Evolutionary conservation across 169 alveolate species (phyloP).

Genomic region (Besnoitia besnoiti): DNA sequence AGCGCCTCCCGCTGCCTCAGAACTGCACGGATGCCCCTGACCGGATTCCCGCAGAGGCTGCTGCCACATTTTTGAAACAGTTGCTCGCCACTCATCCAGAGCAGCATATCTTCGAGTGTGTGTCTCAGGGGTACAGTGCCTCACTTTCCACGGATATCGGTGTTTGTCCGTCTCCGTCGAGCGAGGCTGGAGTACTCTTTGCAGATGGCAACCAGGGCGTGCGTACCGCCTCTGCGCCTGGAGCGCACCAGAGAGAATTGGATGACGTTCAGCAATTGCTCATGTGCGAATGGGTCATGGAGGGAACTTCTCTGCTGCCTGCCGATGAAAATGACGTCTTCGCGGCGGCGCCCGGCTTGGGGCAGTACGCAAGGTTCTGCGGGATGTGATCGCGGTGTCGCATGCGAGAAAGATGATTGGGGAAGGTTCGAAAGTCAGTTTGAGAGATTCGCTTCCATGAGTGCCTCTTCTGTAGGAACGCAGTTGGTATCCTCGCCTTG

Average conservation of each 20-base stretch:
- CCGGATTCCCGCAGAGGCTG: neutral
- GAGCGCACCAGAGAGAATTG: neutral
- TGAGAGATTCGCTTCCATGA: neutral
- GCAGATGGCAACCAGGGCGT: neutral
- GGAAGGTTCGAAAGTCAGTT: neutral
- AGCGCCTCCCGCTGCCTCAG: neutral
- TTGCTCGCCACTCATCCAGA: neutral
- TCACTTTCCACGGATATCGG: neutral
- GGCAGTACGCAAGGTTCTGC: neutral
- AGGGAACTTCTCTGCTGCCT: neutral
- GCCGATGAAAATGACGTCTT: neutral
- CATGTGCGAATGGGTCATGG: neutral
- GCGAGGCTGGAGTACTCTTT: neutral
- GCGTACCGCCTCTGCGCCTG: neutral
- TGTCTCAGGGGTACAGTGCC: neutral
- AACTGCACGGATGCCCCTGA: neutral
- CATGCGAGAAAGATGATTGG: too few species aligned
- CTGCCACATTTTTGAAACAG: neutral
- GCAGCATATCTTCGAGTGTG: neutral
- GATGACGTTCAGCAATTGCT: neutral
- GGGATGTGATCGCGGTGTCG: too few species aligned
- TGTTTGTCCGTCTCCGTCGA: neutral
- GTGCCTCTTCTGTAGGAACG: neutral
- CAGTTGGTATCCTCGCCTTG: neutral
- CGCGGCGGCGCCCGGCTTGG: neutral